Conservation (phyloP, 2,329 filamentous ascomycete species). For the Thielaviopsis ethacetica region DNA sequence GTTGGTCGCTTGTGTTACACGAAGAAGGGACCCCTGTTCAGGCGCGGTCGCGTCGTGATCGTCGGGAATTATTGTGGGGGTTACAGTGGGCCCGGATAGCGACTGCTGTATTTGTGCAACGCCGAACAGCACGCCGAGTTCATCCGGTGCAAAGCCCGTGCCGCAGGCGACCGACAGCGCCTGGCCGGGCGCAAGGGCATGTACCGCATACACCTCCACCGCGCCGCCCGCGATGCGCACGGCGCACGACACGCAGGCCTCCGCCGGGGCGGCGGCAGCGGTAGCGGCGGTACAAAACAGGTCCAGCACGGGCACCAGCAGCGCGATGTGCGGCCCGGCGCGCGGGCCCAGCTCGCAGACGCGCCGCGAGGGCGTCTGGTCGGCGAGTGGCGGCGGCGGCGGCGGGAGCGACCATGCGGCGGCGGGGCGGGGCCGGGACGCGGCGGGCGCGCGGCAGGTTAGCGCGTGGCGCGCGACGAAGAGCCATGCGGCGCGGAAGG, state of each 20-base stretch:
- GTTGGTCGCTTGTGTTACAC: background rate
- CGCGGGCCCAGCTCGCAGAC: too few species aligned
- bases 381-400: too few species aligned
- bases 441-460: too few species aligned
- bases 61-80: too few species aligned
- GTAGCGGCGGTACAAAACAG: too few species aligned
- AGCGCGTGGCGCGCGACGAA: background rate
- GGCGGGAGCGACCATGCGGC: background rate
- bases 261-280: too few species aligned
- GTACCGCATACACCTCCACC: background rate
- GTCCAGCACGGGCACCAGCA: background rate
- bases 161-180: background rate
- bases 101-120: too few species aligned
- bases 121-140: background rate
- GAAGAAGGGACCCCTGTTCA: background rate
- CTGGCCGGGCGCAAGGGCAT: background rate
- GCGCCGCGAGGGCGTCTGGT: too few species aligned
- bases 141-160: background rate
- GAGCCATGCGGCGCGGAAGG: background rate
- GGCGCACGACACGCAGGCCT: background rate
- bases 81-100: too few species aligned
- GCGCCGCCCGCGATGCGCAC: background rate
- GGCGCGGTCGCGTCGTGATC: background rate
- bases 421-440: too few species aligned
- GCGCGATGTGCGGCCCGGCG: too few species aligned